phyloP scores from a whole-genome alignment of 768 basidiomycete species.

The Trametes elegans region DNA sequence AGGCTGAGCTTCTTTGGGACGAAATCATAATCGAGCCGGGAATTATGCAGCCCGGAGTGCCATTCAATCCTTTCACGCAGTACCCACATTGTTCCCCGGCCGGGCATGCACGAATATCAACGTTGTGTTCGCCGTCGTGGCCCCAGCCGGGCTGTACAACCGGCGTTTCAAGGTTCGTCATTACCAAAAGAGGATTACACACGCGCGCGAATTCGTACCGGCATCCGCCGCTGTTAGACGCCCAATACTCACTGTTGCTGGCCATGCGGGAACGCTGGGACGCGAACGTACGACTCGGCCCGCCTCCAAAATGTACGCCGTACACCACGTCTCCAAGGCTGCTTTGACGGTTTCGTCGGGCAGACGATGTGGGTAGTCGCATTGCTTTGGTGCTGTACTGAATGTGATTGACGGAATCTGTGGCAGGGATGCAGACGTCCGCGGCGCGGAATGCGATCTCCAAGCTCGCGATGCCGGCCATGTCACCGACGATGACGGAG shows the following conservation, averaged over 20 bases:
- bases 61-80: no score
- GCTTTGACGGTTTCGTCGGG: conserved; percentile 13
- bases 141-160: no score
- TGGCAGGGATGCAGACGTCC: conserved; percentile 54
- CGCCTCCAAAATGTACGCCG: conserved; percentile 20
- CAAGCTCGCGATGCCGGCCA: conserved; percentile 88
- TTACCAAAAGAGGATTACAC: not conserved
- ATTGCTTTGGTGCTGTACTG: not conserved
- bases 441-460: conserved; percentile 58
- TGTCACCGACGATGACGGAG: conserved; percentile 97
- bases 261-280: not conserved
- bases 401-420: not conserved
- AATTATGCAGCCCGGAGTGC: no score
- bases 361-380: conserved; percentile 19
- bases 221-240: conserved; percentile 7
- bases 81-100: no score
- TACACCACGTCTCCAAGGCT: conserved; percentile 20
- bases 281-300: conserved; percentile 10
- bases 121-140: no score
- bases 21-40: no score
- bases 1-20: no score
- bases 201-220: conserved; percentile 1
- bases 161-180: not conserved
- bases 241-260: conserved; percentile 7
- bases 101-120: no score